Conservation (phyloP, 139 green algal species). For the Chlamydomonas sphaeroides region DNA sequence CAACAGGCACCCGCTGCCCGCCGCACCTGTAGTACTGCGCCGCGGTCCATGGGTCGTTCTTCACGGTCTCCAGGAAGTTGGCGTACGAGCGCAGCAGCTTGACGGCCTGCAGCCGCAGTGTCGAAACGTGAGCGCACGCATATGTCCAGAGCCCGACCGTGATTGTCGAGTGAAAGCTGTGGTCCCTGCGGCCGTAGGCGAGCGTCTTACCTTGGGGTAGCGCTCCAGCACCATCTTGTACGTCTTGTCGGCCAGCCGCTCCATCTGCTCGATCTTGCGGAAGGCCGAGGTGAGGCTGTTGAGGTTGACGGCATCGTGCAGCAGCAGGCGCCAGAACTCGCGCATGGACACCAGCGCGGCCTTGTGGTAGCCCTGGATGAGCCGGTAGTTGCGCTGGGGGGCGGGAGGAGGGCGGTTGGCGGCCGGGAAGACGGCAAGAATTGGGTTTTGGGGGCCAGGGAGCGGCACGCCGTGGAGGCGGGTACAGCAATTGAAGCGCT, state of each 20-base stretch:
- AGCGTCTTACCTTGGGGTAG: slow-evolving; percentile 35
- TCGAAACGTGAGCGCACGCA: too few relatives aligned
- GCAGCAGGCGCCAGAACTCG: slow-evolving; percentile 61
- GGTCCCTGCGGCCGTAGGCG: not conserved
- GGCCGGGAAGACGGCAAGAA: too few relatives aligned
- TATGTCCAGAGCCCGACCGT: too few relatives aligned
- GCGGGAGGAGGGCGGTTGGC: too few relatives aligned
- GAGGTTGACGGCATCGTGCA: slow-evolving; percentile 42
- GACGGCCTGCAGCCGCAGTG: slow-evolving; percentile 4
- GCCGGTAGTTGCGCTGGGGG: too few relatives aligned
- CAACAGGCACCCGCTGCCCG: too few relatives aligned
- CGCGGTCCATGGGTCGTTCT: slow-evolving; percentile 60
- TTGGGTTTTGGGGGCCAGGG: too few relatives aligned
- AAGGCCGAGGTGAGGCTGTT: slow-evolving; percentile 30
- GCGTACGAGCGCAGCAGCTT: slow-evolving; percentile 50
- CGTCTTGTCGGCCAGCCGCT: slow-evolving; percentile 37
- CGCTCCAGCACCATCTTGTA: slow-evolving; percentile 52
- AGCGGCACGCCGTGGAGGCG: too few relatives aligned
- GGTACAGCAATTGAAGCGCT: too few relatives aligned
- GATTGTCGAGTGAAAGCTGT: too few relatives aligned
- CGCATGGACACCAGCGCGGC: slow-evolving; percentile 53
- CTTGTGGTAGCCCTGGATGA: slow-evolving; percentile 60
- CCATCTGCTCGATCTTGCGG: slow-evolving; percentile 48
- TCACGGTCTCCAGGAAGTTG: slow-evolving; percentile 51
- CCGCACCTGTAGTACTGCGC: slow-evolving; percentile 37